Percentiles rank a stretch among this genome's conserved stretches.
Conservation (phyloP, 345 rosid species). For the Zanthoxylum bungeanum region DNA sequence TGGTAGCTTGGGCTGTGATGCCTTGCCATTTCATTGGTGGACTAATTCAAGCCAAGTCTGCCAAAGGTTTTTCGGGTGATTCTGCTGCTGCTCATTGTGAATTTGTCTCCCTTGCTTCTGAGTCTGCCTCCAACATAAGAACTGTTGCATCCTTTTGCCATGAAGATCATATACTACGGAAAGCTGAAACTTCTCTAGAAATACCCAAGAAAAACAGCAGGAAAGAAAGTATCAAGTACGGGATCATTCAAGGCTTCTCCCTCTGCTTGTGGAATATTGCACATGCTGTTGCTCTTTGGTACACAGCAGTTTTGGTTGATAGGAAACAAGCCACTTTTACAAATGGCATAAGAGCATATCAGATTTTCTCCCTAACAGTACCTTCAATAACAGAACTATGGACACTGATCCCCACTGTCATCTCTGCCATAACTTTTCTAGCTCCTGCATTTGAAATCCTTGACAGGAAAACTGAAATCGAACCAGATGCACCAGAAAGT, state of each 20-base stretch:
- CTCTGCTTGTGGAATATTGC: conserved; percentile 72
- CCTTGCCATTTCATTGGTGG: conserved; percentile 81
- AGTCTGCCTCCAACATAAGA: conserved; percentile 52
- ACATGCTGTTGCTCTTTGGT: conserved; percentile 68
- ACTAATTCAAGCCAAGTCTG: conserved; percentile 62
- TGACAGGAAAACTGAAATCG: conserved; percentile 48
- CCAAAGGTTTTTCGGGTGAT: conserved; percentile 59
- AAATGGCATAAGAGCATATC: conserved; percentile 54
- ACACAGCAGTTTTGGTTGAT: conserved; percentile 39
- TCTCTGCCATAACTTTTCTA: conserved; percentile 48
- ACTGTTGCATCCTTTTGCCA: conserved; percentile 65
- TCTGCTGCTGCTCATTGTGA: conserved; percentile 45
- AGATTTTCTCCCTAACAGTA: conserved; percentile 66
- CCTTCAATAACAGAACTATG: conserved; percentile 75
- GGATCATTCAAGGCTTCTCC: conserved; percentile 59
- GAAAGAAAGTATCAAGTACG: conserved; percentile 47
- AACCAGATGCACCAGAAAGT: conserved; percentile 34
- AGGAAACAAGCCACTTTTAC: conserved; percentile 38
- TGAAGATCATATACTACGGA: conserved; percentile 48
- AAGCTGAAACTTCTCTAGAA: conserved; percentile 36
- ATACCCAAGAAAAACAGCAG: conserved; percentile 35
- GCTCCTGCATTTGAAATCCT: conserved; percentile 56
- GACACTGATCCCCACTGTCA: conserved; percentile 54
- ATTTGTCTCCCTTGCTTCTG: conserved; percentile 48
- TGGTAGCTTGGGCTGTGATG: conserved; percentile 81